Evolutionary conservation across 495 filamentous ascomycete species (phyloP).

Genomic region (Penicilliopsis zonata): DNA sequence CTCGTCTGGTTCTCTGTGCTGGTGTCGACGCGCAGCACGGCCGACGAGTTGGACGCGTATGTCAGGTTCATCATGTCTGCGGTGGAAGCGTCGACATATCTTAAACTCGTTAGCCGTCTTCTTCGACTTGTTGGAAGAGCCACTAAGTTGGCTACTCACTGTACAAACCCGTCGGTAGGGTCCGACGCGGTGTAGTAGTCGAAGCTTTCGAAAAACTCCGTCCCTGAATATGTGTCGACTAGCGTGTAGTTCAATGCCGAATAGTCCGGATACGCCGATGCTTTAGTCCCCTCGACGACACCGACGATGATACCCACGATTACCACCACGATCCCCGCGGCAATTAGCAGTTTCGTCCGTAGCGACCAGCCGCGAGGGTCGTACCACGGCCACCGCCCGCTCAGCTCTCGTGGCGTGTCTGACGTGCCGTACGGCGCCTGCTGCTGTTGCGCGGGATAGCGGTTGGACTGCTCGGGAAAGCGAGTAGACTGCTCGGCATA

Average conservation of each 20-base stretch:
- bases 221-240: background rate
- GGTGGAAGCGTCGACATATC: slow-evolving; percentile 7
- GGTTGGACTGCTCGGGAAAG: too few relatives aligned
- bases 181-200: background rate
- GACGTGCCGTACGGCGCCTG: too few relatives aligned
- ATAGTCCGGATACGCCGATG: background rate
- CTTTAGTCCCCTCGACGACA: background rate
- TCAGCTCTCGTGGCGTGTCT: too few relatives aligned
- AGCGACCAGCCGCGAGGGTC: background rate
- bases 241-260: background rate
- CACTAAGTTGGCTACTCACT: background rate
- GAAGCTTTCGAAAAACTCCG: background rate
- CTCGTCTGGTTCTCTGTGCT: slow-evolving; percentile 12
- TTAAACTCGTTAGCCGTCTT: slow-evolving; percentile 1
- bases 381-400: too few relatives aligned
- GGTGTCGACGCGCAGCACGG: slow-evolving; percentile 38
- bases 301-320: background rate
- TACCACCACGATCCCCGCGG: background rate
- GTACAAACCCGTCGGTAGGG: background rate
- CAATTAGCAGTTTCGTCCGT: background rate
- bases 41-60: slow-evolving; percentile 23
- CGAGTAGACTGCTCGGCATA: too few relatives aligned
- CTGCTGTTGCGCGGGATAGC: too few relatives aligned
- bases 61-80: slow-evolving; percentile 29
- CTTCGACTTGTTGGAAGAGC: too few relatives aligned